Evolutionary conservation across 1,139 yeast species (phyloP).

Genomic region (Candida pseudoviswanathii): DNA sequence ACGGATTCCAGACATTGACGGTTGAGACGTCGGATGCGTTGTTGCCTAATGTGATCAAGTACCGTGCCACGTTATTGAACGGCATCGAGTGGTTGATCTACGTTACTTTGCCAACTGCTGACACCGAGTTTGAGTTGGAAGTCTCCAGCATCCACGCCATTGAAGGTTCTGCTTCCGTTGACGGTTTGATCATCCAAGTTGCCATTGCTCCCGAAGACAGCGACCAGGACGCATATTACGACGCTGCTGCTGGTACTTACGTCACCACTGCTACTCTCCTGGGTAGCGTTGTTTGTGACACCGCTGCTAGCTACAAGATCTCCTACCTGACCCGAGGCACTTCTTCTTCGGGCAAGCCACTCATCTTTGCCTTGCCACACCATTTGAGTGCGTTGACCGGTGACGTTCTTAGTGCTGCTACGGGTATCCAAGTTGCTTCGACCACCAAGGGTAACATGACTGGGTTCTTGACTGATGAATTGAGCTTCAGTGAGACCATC

Average conservation of each 20-base stretch:
- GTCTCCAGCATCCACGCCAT: conserved; percentile 55
- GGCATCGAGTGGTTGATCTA: conserved; percentile 46
- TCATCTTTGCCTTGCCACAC: conserved; percentile 74
- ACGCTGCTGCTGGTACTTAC: conserved; percentile 53
- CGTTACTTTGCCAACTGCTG: conserved; percentile 43
- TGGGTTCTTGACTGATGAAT: conserved; percentile 54
- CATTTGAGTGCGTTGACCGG: conserved; percentile 56
- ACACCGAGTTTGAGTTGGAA: conserved; percentile 39
- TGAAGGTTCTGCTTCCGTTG: conserved; percentile 53
- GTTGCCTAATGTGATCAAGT: conserved; percentile 51
- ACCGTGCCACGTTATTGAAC: conserved; percentile 53
- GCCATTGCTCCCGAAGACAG: conserved; percentile 44
- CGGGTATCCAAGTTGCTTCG: conserved; percentile 55
- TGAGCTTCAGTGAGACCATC: conserved; percentile 54
- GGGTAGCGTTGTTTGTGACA: conserved; percentile 30
- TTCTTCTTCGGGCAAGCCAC: conserved; percentile 52
- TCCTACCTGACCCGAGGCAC: conserved; percentile 54
- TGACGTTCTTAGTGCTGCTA: conserved; percentile 34
- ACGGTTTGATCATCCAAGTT: conserved; percentile 44
- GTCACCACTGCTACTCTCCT: conserved; percentile 35
- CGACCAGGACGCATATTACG: conserved; percentile 46
- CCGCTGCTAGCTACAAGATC: conserved; percentile 48
- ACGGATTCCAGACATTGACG: conserved; percentile 54
- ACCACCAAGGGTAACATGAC: conserved; percentile 70
- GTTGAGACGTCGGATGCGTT: conserved; percentile 45